Evolutionary conservation across 2,329 filamentous ascomycete genomes (phyloP), one percentile per base, ranked within the genome.

Genomic region (Botrytis sinoallii): DNA sequence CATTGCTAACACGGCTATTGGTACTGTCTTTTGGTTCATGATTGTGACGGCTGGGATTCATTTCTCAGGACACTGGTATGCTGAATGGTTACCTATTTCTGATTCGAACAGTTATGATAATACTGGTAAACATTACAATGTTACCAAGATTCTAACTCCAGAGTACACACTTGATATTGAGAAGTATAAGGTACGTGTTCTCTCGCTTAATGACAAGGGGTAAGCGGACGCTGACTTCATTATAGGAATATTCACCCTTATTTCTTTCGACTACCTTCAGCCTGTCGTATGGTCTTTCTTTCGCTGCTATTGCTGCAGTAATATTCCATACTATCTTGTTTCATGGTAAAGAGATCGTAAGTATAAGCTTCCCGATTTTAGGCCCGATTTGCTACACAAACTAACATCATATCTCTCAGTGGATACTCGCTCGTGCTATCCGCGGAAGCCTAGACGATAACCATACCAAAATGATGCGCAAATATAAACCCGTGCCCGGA

Each of bases 241-340:
- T 93, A 81, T 83, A 89, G 77, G 84, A 91, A 75, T 93, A 91
- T 1, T 92, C 91, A 0, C 93, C 93, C 79, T 87, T 92, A 3
- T 92, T 91, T 77, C 85, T 93, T 67, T 92, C 91, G 75, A 93
- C 91, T 0, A 92, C 91, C 0, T 93, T 93, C 79, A 87, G 90
- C 75, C 83, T 93, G 74, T 85, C 86, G 0, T 94, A 94, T 77
- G 92, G 91, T 0, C 82, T 94, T 3, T 92, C 90, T 0, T 94
- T 94, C 79, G 92, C 92, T 4, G 87, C 91, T 69, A 92, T 93
- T 61, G 84, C 91, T 0, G 87, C 91, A 0, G 85, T 94, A 1
- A 82, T 94, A 29, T 86, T 93, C 0, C 89, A 93, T 78, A 92
- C 89, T 0, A 88, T 85, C 75, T 83, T 94, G 3, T 89, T 93